Percentiles rank a stretch among this genome's conserved stretches.
Evolutionary conservation across 202 grass and related monocot species (phyloP).

Genomic region (Musa balbisiana): DNA sequence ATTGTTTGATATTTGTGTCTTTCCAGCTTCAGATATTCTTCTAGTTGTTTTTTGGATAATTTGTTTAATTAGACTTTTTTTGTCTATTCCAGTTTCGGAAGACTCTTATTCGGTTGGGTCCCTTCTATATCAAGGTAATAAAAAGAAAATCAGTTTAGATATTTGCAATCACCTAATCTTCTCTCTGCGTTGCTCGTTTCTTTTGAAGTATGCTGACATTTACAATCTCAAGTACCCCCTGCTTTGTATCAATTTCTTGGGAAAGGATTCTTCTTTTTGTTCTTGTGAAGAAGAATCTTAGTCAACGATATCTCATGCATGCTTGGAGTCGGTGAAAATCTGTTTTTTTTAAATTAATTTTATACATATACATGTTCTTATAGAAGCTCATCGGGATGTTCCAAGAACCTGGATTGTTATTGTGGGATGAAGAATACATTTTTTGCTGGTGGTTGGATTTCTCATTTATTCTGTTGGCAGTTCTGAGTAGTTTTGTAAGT

Average conservation of each 20-base stretch:
- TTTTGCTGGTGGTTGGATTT: no score
- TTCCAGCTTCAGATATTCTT: constrained; percentile 14
- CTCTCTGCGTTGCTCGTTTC: neutral
- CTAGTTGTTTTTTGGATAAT: neutral
- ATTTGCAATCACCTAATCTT: neutral
- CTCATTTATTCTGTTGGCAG: no score
- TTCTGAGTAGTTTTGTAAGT: no score
- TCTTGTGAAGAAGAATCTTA: neutral
- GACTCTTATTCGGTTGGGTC: constrained; percentile 71
- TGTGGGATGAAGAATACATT: no score
- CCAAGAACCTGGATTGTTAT: no score
- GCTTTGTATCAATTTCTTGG: neutral
- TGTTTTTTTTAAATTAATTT: neutral
- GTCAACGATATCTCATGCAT: no score
- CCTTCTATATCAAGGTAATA: constrained; percentile 92
- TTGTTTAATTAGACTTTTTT: constrained; percentile 5
- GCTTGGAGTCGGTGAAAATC: no score
- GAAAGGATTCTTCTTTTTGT: neutral
- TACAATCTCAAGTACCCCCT: neutral
- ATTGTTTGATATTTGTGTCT: constrained; percentile 5
- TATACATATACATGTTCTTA: neutral
- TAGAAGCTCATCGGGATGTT: no score
- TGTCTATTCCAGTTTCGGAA: constrained; percentile 74
- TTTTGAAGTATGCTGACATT: neutral
- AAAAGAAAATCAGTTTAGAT: neutral